These are phyloP conservation scores for Viola odorata DNA, from an alignment of 345 rosid species.

Conservation along the genomic window DNA sequence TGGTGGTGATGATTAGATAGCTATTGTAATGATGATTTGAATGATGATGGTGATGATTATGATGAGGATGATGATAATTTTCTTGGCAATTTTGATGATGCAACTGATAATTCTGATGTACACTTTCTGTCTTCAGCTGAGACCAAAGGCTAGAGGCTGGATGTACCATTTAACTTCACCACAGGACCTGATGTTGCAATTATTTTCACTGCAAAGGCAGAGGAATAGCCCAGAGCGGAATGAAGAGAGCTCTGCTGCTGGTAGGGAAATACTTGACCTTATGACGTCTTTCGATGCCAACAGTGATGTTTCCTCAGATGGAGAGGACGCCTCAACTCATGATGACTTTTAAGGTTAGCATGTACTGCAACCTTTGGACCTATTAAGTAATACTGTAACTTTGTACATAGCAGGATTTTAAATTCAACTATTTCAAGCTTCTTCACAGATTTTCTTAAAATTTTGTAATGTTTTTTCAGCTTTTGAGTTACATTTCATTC, in stretches of 20 bases:
- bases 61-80: conserved; percentile 22
- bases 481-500: conserved; percentile 1
- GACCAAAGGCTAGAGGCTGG: conserved; percentile 52
- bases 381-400: conserved; percentile 9
- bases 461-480: background rate
- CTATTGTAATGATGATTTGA: background rate
- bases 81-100: conserved; percentile 19
- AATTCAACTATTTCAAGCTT: background rate
- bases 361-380: background rate
- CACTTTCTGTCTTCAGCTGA: conserved; percentile 53
- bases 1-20: conserved; percentile 11
- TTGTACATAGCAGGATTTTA: conserved; percentile 27
- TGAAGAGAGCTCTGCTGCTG: conserved; percentile 39
- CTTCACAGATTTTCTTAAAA: background rate
- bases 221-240: conserved; percentile 27
- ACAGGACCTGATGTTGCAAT: conserved; percentile 45
- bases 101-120: conserved; percentile 34
- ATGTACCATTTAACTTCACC: conserved; percentile 38
- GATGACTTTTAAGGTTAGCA: conserved; percentile 37
- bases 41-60: background rate
- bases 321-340: conserved; percentile 34
- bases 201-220: conserved; percentile 41
- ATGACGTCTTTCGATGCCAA: conserved; percentile 39
- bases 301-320: conserved; percentile 35
- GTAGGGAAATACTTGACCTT: conserved; percentile 44